Evolutionary conservation across 208 protist species (phyloP).

Genomic region (Acanthamoeba culbertsoni): DNA sequence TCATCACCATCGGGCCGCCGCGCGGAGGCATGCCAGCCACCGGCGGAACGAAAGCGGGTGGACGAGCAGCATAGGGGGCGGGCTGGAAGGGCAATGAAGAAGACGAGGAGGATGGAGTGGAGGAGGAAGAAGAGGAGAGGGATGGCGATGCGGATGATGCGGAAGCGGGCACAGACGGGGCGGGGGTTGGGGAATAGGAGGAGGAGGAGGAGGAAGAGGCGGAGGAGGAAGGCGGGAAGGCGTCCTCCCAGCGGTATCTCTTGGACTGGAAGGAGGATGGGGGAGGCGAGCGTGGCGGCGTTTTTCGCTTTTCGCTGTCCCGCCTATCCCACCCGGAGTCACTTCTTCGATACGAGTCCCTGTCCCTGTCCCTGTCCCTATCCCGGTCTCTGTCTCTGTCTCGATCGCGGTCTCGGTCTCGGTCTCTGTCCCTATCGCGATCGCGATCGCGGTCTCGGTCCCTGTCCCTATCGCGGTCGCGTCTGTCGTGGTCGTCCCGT

Average conservation of each 20-base stretch:
- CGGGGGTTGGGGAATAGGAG: not conserved
- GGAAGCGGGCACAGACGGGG: too few species aligned
- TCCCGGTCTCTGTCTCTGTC: not conserved
- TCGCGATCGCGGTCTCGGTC: not conserved
- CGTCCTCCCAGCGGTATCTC: constrained; percentile 2
- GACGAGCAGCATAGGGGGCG: not conserved
- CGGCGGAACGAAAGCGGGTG: too few species aligned
- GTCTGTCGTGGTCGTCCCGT: not conserved
- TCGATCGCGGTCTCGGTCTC: not conserved
- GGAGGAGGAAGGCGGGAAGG: not conserved
- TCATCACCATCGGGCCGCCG: not conserved
- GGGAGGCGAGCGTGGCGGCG: not conserved
- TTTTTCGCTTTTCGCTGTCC: not conserved
- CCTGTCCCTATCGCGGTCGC: not conserved
- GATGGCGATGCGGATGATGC: not conserved
- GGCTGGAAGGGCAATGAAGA: not conserved
- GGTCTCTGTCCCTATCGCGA: not conserved
- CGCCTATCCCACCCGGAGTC: not conserved
- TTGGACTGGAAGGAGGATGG: not conserved
- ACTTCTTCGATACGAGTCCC: not conserved
- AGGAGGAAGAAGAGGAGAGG: not conserved
- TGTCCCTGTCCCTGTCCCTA: not conserved
- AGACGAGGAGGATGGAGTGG: not conserved
- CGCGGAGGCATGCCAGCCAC: not conserved
- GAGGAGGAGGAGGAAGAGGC: not conserved